These are phyloP conservation scores for Stachybotrys chlorohalonatus DNA, from an alignment of 2,329 filamentous ascomycete species.

Conservation along the genomic window DNA sequence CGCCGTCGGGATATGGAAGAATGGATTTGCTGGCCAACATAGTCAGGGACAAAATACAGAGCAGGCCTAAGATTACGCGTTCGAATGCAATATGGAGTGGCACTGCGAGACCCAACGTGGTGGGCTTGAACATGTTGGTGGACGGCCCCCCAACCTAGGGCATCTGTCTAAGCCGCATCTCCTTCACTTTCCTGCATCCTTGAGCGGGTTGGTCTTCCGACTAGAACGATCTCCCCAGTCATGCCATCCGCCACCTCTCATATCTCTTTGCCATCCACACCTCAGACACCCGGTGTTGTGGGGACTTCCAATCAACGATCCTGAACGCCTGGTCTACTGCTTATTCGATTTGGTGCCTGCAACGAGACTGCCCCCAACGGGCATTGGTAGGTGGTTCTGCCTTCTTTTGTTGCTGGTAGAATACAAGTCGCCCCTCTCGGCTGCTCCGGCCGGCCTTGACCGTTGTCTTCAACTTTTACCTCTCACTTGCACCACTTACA, in stretches of 20 bases:
- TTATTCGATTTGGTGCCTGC: not conserved
- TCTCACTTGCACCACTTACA: not conserved
- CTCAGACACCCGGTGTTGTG: not conserved
- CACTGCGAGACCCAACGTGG: too few relatives aligned
- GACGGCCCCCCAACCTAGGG: not conserved
- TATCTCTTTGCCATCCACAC: not conserved
- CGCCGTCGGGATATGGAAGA: too few relatives aligned
- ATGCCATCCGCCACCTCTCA: not conserved
- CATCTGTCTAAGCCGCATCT: not conserved
- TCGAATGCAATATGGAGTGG: too few relatives aligned
- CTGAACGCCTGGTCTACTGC: not conserved
- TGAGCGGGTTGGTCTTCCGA: not conserved
- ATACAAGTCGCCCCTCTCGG: not conserved
- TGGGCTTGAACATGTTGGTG: not conserved
- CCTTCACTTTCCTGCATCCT: not conserved
- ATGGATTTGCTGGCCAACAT: too few relatives aligned
- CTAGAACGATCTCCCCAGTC: not conserved
- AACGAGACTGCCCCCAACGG: too few relatives aligned
- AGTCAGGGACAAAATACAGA: too few relatives aligned
- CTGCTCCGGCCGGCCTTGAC: not conserved
- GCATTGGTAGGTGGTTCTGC: not conserved
- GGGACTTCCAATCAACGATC: not conserved
- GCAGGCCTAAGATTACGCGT: too few relatives aligned
- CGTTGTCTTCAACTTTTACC: not conserved
- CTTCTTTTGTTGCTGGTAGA: not conserved